Conservation (phyloP, 73 alveolate genomes). For the Tetrahymena borealis region DNA sequence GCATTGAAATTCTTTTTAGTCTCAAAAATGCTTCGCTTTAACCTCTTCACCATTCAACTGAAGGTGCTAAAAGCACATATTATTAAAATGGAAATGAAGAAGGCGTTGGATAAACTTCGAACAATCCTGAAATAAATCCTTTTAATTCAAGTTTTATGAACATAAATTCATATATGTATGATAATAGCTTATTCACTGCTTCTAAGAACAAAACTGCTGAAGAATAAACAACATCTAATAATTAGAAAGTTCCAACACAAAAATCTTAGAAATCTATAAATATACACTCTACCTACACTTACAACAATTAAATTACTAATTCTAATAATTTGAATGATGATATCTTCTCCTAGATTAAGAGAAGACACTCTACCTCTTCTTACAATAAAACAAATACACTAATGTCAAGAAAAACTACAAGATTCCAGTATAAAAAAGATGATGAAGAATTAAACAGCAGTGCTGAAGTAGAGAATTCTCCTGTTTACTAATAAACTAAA, state of each 20-base stretch:
- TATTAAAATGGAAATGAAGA: background rate
- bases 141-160: background rate
- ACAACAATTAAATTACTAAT: background rate
- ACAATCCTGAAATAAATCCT: background rate
- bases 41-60: background rate
- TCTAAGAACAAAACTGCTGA: background rate
- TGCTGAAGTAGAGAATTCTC: background rate
- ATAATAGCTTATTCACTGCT: background rate
- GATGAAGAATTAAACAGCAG: background rate
- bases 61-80: background rate
- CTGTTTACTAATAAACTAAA: background rate
- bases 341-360: background rate
- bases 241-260: background rate
- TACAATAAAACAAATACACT: background rate
- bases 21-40: background rate
- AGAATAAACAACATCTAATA: background rate
- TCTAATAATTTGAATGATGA: background rate
- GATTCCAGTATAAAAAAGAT: background rate
- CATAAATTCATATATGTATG: background rate
- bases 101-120: background rate
- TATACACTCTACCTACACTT: background rate
- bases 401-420: background rate
- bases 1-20: background rate
- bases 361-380: background rate
- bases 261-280: background rate